Evolutionary conservation across 129 eudicot genomes (phyloP), one percentile per base, ranked within the genome.

Genomic region (Scalesia atractyloides): DNA sequence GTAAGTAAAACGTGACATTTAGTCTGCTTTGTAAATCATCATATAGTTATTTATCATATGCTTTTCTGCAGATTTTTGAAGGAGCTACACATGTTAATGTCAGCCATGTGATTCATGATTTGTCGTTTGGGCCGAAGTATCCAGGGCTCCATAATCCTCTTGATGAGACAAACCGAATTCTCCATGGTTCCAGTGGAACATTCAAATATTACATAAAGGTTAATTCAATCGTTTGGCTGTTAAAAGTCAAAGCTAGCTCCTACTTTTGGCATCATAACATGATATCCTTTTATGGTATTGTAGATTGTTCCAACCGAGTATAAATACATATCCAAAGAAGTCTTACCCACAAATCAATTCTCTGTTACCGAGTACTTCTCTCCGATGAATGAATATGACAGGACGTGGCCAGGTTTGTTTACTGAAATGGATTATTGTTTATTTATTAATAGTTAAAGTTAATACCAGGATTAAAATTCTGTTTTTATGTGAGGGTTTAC

Each of bases 121-220:
- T 95, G 63, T 91, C 99, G 34, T 95, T 95, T 86, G 99, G 99
- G 70, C 99, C 97, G 39, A 83, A 91, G 76, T 95, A 91, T 80
- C 99, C 99, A 33, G 99, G 99, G 24, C 84, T 88, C 34, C 97
- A 88, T 71, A 95, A 95, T 72, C 99, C 99, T 48, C 97, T 95
- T 60, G 99, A 95, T 76, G 90, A 80, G 41, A 95, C 97, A 22
- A 15, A 36, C 15, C 77, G 99, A 57, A 86, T 88, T 72, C 77
- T 91, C 73, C 96, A 73, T 59, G 93, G 80, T 60, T 63, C 96
- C 50, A 95, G 97, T 64, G 97, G 99, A 69, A 95, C 96, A 58
- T 95, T 95, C 81, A 95, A 95, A 79, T 95, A 95, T 70, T 95
- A 95, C 89, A 95, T 95, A 77, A 95, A 95, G 99, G 99, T 95